These are phyloP conservation scores for Tanacetum coccineum DNA, from an alignment of 129 eudicot species.

Conservation along the genomic window DNA sequence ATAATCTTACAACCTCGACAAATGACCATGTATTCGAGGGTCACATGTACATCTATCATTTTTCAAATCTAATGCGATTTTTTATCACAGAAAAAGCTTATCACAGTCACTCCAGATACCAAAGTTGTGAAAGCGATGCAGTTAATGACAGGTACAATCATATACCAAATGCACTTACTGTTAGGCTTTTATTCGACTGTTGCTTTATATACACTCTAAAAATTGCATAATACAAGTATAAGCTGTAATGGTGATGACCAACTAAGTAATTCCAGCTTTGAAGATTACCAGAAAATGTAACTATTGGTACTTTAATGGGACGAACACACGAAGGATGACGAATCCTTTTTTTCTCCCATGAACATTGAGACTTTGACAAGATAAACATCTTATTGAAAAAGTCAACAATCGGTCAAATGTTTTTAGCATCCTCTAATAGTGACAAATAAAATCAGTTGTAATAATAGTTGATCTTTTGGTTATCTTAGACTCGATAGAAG, in stretches of 20 bases:
- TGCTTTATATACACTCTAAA: not conserved
- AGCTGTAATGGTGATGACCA: not conserved
- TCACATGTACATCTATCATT: not conserved
- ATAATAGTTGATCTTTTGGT: no score
- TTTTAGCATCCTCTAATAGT: not conserved
- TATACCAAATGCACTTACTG: not conserved
- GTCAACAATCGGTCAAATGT: not conserved
- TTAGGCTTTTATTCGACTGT: not conserved
- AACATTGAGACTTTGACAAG: not conserved
- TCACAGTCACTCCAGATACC: slow-evolving; percentile 87
- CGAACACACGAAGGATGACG: not conserved
- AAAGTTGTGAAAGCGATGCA: slow-evolving; percentile 98
- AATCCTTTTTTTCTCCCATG: not conserved
- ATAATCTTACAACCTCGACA: no score
- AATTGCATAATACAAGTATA: no score
- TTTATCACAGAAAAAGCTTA: slow-evolving; percentile 82
- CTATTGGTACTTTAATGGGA: not conserved
- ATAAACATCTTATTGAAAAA: not conserved
- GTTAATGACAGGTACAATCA: slow-evolving; percentile 82
- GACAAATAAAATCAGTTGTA: not conserved
- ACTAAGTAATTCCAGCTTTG: not conserved
- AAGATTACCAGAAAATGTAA: not conserved
- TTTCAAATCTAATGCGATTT: not conserved
- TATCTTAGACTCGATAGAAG: no score
- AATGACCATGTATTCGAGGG: not conserved